Evolutionary conservation across 805 yeast species (phyloP), one percentile per base, ranked within the genome.

Genomic region (Candida silvatica): DNA sequence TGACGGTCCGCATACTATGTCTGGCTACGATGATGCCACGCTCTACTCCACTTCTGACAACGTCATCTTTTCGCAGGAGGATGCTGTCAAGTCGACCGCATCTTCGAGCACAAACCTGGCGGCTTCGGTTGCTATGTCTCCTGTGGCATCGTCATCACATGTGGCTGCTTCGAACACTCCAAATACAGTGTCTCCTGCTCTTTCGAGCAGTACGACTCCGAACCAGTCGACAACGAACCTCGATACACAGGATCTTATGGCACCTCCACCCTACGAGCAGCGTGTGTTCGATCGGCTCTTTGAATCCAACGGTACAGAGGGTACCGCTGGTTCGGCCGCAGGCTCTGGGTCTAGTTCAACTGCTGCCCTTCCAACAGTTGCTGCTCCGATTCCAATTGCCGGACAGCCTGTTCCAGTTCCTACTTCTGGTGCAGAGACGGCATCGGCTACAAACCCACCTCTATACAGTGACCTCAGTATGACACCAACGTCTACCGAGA

Each of bases 181-280:
- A 15, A 17, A 14, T 15, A 18, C 23, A 12, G 2, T 11, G 7
- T 27, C 47, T 11, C 33, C 15, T 14, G 39, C 35, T 11, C 6
- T 22, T 3, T 26, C 31, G n/a, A 6, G 23, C 3, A 8, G 15
- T 12, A 19, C 8, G 6, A 12, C 19, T 2, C 23, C 35, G 4
- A 9, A 11, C 11, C 26, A 17, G 14, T 25, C 29, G 8, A 5
- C 31, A 11, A n/a, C 11, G 6, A 12, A 6, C 16, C 19, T 8
- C 12, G n/a, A 20, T 8, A 64, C 67, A 4, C 62, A 69, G 37
- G 69, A 60, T 31, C 50, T 74, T 31, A 67, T 74, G 61, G 92
- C 95, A 1, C 96, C 96, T 3, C 95, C 97, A 19, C 69, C 80
- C 38, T 87, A 87, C 54, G 87, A 76, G 39, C 74, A 70, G 36